Percentiles rank a stretch among this genome's conserved stretches.
Conservation (phyloP, 768 basidiomycete species). For the Lactarius deliciosus region DNA sequence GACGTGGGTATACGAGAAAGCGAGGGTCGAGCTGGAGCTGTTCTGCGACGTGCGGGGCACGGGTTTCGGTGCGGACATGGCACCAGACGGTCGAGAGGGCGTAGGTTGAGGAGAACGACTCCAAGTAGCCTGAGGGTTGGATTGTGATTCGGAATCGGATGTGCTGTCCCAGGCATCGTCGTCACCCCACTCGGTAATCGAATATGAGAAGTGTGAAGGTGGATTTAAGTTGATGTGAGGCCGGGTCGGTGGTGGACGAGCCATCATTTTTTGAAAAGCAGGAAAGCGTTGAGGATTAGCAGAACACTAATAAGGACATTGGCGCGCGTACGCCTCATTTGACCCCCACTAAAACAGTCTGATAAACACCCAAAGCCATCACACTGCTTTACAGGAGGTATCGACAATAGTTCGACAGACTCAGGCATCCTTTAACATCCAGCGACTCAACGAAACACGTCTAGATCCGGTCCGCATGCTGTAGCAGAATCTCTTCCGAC, state of each 20-base stretch:
- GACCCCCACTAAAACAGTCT: conserved; percentile 19
- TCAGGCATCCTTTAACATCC: not conserved
- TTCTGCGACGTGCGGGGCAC: conserved; percentile 26
- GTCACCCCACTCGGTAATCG: conserved; percentile 34
- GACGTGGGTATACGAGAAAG: conserved; percentile 31
- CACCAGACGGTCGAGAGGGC: conserved; percentile 13
- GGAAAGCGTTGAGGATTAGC: not conserved
- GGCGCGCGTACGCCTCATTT: not conserved
- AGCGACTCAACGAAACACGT: not conserved
- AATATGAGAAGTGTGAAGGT: conserved; percentile 28
- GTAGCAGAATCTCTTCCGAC: conserved; percentile 32
- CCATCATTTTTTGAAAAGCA: conserved; percentile 16
- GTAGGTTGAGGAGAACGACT: conserved; percentile 16
- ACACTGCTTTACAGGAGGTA: conserved; percentile 15
- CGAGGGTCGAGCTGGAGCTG: conserved; percentile 30
- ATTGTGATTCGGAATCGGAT: conserved; percentile 34
- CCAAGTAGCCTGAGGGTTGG: conserved; percentile 25
- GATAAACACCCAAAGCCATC: conserved; percentile 12
- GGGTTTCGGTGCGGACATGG: conserved; percentile 21
- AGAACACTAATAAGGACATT: conserved; percentile 3
- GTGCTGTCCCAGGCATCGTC: conserved; percentile 40
- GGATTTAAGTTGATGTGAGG: conserved; percentile 32
- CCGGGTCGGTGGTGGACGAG: conserved; percentile 32
- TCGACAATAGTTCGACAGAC: not conserved
- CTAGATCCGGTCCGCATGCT: conserved; percentile 15